phyloP scores from a whole-genome alignment of 108 stramenopile genomes.

The Pseudonitzschia pungens region DNA sequence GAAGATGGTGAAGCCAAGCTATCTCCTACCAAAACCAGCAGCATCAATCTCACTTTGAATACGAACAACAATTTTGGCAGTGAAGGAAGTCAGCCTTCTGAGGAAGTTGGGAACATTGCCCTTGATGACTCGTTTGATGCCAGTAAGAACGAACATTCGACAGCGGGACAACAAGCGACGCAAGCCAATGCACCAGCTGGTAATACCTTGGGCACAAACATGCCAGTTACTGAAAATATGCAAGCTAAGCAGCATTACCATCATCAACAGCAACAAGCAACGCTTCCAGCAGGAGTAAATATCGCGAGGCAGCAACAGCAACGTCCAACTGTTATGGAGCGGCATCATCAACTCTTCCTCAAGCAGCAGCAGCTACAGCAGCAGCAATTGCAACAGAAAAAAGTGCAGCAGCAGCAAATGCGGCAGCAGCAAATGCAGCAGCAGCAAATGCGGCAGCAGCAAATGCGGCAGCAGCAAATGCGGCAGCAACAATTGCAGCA shows the following conservation, averaged over 20 bases:
- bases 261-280: neutral
- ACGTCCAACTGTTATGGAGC: neutral
- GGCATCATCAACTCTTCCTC: neutral
- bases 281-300: neutral
- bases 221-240: neutral
- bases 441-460: neutral
- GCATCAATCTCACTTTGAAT: neutral
- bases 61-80: neutral
- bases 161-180: too few species aligned
- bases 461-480: too few species aligned
- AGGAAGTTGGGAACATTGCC: neutral
- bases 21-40: neutral
- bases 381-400: conserved; percentile 16
- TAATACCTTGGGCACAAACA: too few species aligned
- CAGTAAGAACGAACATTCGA: too few species aligned
- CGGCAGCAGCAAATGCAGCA: conserved; percentile 5
- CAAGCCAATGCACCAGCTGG: too few species aligned
- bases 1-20: neutral
- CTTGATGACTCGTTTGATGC: neutral
- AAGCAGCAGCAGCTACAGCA: conserved; percentile 15
- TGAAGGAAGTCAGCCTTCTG: neutral
- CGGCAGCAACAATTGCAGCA: conserved; percentile 15
- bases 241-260: neutral
- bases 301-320: conserved; percentile 8
- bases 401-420: neutral